Evolutionary conservation across 78 protist genomes (phyloP).

Genomic region (Guillardia theta): DNA sequence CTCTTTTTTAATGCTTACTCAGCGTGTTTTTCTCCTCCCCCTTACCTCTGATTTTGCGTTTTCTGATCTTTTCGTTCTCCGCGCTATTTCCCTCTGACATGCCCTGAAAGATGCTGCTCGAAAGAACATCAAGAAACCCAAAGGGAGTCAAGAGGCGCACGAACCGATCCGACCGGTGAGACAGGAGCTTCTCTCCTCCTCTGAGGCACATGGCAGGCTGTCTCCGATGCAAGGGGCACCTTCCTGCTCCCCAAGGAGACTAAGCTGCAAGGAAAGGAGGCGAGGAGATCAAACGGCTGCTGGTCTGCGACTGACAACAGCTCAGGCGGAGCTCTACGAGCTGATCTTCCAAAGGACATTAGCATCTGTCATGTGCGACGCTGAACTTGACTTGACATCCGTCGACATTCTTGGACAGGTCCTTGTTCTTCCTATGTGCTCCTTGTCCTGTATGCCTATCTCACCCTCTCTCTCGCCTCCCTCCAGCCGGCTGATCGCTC

Average conservation of each 20-base stretch:
- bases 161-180: conserved; percentile 51
- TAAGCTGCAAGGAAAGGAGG: neutral
- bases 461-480: too few relatives aligned
- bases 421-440: neutral
- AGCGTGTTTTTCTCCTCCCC: neutral
- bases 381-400: neutral
- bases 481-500: neutral
- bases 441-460: neutral
- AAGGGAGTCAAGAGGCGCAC: conserved; percentile 49
- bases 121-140: neutral
- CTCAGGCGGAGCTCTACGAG: too few relatives aligned
- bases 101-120: neutral
- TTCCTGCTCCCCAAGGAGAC: too few relatives aligned
- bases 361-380: conserved; percentile 19
- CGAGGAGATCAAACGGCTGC: too few relatives aligned
- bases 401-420: neutral
- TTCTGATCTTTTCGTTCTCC: neutral
- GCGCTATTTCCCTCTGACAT: neutral
- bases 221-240: neutral
- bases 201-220: neutral
- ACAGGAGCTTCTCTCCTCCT: too few relatives aligned
- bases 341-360: conserved; percentile 30
- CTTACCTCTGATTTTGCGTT: neutral
- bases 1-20: neutral
- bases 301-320: too few relatives aligned